Percentiles rank a stretch among this genome's conserved stretches.
phyloP scores from a whole-genome alignment of 2,329 filamentous ascomycete species.

The Podosphaera fusca region DNA sequence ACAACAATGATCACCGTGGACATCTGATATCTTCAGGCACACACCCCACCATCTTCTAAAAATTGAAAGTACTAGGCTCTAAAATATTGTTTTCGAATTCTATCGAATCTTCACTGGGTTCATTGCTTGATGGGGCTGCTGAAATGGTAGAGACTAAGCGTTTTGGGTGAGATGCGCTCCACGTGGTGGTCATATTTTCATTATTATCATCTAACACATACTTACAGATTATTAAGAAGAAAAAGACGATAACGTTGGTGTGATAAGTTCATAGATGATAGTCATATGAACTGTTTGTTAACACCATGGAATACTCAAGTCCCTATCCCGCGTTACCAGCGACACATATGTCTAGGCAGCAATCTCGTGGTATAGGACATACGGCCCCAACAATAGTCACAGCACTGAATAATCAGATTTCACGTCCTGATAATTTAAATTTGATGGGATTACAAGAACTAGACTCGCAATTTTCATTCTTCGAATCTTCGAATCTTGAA shows the following conservation, averaged over 20 bases:
- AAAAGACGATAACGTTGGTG: neutral
- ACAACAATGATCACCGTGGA: no score
- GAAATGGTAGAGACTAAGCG: neutral
- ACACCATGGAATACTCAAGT: conserved; percentile 12
- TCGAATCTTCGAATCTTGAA: conserved; percentile 12
- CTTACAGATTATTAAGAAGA: neutral
- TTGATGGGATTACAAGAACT: conserved; percentile 17
- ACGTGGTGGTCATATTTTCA: neutral
- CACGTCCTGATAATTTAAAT: conserved; percentile 17
- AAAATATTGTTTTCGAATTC: no score
- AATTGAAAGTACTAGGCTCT: no score
- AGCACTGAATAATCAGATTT: conserved; percentile 16
- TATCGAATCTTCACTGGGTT: neutral
- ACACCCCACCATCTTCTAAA: no score
- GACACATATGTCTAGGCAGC: conserved; percentile 15
- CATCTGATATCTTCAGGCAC: no score
- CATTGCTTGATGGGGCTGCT: neutral
- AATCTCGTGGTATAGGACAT: conserved; percentile 16
- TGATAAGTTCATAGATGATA: neutral
- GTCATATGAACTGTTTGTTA: neutral
- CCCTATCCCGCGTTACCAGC: conserved; percentile 9
- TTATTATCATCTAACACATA: neutral
- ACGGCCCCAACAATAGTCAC: conserved; percentile 16
- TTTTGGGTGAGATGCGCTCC: neutral
- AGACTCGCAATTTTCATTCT: conserved; percentile 18